Evolutionary conservation across 306 rosid species (phyloP), one percentile per base, ranked within the genome.

Genomic region (Hippophae rhamnoides): DNA sequence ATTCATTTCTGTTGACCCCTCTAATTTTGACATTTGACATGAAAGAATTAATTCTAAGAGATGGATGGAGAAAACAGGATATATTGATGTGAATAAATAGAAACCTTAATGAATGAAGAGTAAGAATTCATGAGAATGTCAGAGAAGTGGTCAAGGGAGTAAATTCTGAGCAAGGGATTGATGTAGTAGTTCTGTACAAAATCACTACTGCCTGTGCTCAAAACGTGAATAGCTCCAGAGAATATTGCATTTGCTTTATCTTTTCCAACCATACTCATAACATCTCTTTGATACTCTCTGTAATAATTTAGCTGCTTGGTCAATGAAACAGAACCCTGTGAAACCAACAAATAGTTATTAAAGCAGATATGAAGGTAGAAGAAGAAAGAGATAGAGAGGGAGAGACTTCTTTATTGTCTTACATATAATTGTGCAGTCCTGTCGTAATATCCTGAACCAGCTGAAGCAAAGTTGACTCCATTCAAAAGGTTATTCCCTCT

Each of bases 401-500:
- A 46, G 45, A 52, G 60, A 53, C 47, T n/a, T 44, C 23, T 57
- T 60, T 9, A 27, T 43, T 56, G 51, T 18, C 11, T 59, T 74
- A 85, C 86, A 61, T 85, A 79, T 76, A 64, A 60, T 52, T 11
- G 54, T 41, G 89, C 64, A 23, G 83, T 75, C 48, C 63, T n/a
- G 9, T 77, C 84, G 53, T 60, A 60, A 65, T 61, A 82, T 63
- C 93, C 93, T 56, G 89, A 82, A 62, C 77, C 78, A 60, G 75
- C 93, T 3, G 86, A 82, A 48, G 86, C 88, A 72, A 85, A 79
- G 78, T 79, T 85, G 61, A 70, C 84, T 75, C 88, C 88, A 5
- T 69, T 74, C 73, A 79, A 52, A 58, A 82, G 76, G 49, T 70
- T 72, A 51, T 73, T 63, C 12, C 84, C 88, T 47, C 45, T 50